Evolutionary conservation across 495 filamentous ascomycete genomes (phyloP), one percentile per base, ranked within the genome.

Genomic region (Aspergillus campestris): DNA sequence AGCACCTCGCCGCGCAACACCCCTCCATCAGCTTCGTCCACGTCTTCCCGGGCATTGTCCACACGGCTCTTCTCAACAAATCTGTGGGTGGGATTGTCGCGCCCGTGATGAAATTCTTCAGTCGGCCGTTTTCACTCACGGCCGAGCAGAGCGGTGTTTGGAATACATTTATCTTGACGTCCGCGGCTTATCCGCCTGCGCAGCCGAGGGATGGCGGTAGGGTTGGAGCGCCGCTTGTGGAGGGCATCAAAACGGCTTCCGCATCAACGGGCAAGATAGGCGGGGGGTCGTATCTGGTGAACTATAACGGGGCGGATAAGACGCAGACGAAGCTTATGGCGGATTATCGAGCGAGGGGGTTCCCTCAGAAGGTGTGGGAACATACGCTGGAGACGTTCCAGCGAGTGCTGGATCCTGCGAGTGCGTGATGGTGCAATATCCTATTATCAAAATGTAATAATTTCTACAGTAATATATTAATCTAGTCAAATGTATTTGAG

Each of bases 1-100:
- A 80, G 34, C 53, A 55, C 1, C 24, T 80, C 0, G 72, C 79
- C 1, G 37, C 57, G 37, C 36, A 56, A 46, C 65, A 74, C 5
- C 79, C 80, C 0, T 57, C 71, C 15, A 67, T 83, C n/a, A 60
- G 59, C 28, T 83, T 84, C 55, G 55, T 82, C 0, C 78, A 83
- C 49, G 57, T 65, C 29, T 78, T 62, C 46, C 81, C 81, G 0
- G 80, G 80, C 3, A 6, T 63, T 0, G 78, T 83, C 14, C 61
- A 69, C 42, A 71, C 70, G 6, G 60, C 57, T 12, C 28, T 72
- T 3, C 40, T 51, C 31, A 45, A 61, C 5, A 49, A 55, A 14
- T 39, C 40, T 0, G 36, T 57, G 11, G 56, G 57, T 0, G n/a
- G 49, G 0, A 0, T 52, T 6, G 12, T 40, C 12, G 44, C 48